Conservation (phyloP, 495 filamentous ascomycete genomes). For the Penicillium steckii region DNA sequence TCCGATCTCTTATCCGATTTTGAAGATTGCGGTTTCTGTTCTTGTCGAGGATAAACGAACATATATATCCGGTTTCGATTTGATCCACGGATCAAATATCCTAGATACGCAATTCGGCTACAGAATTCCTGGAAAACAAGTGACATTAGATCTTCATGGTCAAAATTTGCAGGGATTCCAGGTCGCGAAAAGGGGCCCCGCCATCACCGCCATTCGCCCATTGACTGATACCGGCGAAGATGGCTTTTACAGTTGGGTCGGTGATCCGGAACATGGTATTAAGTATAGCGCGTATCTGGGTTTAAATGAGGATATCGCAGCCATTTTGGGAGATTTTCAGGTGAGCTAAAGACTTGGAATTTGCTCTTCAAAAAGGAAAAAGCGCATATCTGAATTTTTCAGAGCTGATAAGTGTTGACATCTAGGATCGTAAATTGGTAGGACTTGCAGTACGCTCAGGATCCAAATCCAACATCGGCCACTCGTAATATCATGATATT, state of each 20-base stretch:
- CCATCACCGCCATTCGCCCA: conserved; percentile 5
- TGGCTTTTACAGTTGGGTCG: conserved; percentile 1
- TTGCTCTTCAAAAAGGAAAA: conserved; percentile 4
- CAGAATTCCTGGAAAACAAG: conserved; percentile 5
- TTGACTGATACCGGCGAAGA: background rate
- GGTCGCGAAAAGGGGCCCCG: background rate
- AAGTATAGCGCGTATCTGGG: background rate
- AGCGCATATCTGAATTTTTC: background rate
- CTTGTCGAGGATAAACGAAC: conserved; percentile 1
- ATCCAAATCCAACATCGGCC: conserved; percentile 1
- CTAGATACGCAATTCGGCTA: conserved; percentile 5
- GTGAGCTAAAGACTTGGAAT: background rate
- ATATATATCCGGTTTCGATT: conserved; percentile 6
- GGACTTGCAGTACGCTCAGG: conserved; percentile 3
- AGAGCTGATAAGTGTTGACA: background rate
- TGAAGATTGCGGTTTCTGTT: conserved; percentile 8
- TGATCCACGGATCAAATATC: conserved; percentile 4
- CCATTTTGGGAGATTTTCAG: conserved; percentile 6
- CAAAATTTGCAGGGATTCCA: conserved; percentile 5
- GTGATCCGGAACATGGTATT: background rate
- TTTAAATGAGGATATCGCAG: conserved; percentile 3
- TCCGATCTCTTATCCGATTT: conserved; percentile 3
- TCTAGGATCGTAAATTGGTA: conserved; percentile 5
- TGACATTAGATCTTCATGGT: conserved; percentile 3
- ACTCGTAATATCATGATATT: background rate